Base-by-base conservation (phyloP, 1,284 basidiomycete species). In the Fistulinella staudtii region DNA sequence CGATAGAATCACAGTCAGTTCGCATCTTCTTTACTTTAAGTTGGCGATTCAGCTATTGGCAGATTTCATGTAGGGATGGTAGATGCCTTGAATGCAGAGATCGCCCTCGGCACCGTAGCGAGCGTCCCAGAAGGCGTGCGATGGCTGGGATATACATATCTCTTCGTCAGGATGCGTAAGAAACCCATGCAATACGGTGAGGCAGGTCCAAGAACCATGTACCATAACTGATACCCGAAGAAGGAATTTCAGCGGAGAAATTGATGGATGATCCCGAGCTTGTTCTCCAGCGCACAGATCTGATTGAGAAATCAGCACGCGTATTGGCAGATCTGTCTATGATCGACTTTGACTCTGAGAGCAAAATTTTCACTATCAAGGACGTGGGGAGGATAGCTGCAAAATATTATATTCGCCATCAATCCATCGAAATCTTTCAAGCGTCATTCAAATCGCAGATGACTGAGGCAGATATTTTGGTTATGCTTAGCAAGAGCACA, bases 131-230 rank as follows among this genome's bases (percentile, higher is more conserved):
- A 99, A 62, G 96, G 86, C 13, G 83, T 97, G 7, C 85, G 86
- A 47, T 99, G 96, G 97, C 75, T 99, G 34, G 90, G 94, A 10
- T 99, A 97, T 63, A 99, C 96, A 1, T 99, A 98, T 64, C 78
- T 99, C 20, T 94, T 92, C 60, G 95, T 98, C 2, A 81, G 96
- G 35, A 96, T 99, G 93, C 78, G 82, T 43, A 89, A 89, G 61
- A 96, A 96, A 53, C 96, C 95, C 1, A 81, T 88, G 53, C 74
- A 89, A 41, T 99, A 99, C 60, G 93, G 91, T 88, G 54, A 48
- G 72, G 60, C 8, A 27, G 31, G 38, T 8, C 10, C n/a, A 30
- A 35, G 14, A 23, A 15, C 25, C 40, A 7, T 33, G 8, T 9
- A 5, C 17, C 35, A 22, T 18, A 10, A 17, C 41, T 48, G 15